These are phyloP conservation scores for Debaryomycetaceae sp. DNA, from an alignment of 1,139 yeast genomes.

Conservation along the genomic window DNA sequence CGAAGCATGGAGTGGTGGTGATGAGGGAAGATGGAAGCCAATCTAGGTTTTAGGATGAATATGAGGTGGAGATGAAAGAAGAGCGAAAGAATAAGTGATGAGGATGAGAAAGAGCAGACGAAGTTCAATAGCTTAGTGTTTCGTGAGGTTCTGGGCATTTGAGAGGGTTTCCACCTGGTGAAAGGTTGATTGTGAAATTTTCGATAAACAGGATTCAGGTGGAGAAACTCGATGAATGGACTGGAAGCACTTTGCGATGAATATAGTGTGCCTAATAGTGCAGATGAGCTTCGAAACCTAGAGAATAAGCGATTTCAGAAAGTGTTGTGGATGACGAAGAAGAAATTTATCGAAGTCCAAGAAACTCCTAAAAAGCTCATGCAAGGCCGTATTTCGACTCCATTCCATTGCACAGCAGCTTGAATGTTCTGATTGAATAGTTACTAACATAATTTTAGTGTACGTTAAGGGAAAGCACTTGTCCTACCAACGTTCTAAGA, in stretches of 20 bases:
- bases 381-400: background rate
- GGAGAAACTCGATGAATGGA: no score
- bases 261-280: no score
- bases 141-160: no score
- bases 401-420: background rate
- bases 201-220: no score
- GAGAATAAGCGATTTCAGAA: no score
- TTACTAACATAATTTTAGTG: constrained; percentile 60
- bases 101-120: background rate
- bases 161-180: no score
- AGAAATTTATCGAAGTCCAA: no score
- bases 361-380: background rate
- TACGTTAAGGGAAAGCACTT: constrained; percentile 99
- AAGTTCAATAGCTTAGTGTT: no score
- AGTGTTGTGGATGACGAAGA: no score
- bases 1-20: background rate
- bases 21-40: constrained; percentile 1
- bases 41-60: background rate
- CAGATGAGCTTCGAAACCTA: no score
- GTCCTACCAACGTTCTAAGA: constrained; percentile 99
- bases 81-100: constrained; percentile 1
- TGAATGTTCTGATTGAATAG: constrained; percentile 1
- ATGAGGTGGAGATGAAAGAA: background rate
- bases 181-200: no score
- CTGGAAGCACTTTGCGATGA: no score